phyloP scores from a whole-genome alignment of 257 asterid genomes.

The Scutellaria galericulata region DNA sequence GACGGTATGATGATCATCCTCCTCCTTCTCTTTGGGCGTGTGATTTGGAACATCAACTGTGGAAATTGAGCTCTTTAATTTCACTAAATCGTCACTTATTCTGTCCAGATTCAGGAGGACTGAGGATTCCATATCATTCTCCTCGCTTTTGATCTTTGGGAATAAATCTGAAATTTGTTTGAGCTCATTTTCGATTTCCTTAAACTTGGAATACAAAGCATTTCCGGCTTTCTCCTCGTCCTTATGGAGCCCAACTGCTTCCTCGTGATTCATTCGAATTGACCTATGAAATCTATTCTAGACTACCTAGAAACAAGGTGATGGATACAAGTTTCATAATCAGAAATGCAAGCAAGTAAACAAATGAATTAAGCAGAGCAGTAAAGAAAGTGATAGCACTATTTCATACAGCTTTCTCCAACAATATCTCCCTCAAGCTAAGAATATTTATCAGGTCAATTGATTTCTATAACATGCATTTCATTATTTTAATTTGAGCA shows the following conservation, averaged over 20 bases:
- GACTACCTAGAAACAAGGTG: too few relatives aligned
- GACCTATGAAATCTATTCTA: background rate
- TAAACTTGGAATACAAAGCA: background rate
- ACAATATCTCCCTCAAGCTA: too few relatives aligned
- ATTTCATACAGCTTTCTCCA: too few relatives aligned
- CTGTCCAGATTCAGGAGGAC: background rate
- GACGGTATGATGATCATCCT: background rate
- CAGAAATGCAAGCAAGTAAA: too few relatives aligned
- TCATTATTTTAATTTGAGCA: too few relatives aligned
- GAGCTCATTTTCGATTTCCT: background rate
- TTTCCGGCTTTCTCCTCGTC: background rate
- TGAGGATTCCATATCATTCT: background rate
- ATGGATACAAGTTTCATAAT: too few relatives aligned
- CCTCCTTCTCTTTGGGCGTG: background rate
- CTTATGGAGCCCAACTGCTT: conserved; percentile 17
- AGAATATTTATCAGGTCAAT: too few relatives aligned
- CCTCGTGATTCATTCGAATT: background rate
- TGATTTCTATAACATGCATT: too few relatives aligned
- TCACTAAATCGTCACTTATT: background rate
- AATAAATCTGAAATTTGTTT: background rate
- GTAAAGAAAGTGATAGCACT: too few relatives aligned
- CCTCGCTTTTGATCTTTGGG: background rate
- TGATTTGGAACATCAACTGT: background rate
- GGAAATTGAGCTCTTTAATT: background rate
- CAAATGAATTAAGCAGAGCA: too few relatives aligned